Evolutionary conservation across 2,329 filamentous ascomycete species (phyloP), one percentile per base, ranked within the genome.

Genomic region (Colletotrichum filicis): DNA sequence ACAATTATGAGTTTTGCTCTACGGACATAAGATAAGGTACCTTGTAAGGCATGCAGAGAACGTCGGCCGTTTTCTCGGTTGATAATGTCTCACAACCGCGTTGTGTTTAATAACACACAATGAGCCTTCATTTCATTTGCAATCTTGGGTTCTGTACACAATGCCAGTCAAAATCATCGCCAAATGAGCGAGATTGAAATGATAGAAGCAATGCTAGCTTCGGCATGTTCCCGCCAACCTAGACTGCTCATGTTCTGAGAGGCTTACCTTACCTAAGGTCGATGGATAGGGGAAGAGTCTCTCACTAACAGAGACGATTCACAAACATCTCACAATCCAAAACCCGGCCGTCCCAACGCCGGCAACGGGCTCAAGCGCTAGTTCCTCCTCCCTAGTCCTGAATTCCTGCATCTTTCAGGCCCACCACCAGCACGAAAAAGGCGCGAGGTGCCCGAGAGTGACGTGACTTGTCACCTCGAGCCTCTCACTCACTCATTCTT

Each of bases 321-420:
- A 49, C 57, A 42, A 60, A 60, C 24, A 63, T n/a, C 32, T 30
- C 37, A n/a, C n/a, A 35, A 24, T 24, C 16, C 63, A 53, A 67
- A 35, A 55, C 63, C 63, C 19, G 35, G 14, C 65, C 59, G 55
- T 73, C 32, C 60, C 59, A 37, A 73, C 59, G 56, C 66, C 66
- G 59, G 57, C 66, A 49, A 58, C 70, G 66, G 65, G 66, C 66
- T 73, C 70, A 59, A 72, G 69, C 65, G 58, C 26, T 72, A 68
- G 69, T 37, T 35, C 46, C n/a, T 12, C 14, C 24, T 63, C 19
- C 19, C 42, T 42, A 28, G 58, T 28, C 16, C 63, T 67, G 37
- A 42, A 19, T 42, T 42, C 37, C 37, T 42, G 49, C 56, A 71
- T 42, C 59, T 55, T 71, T 49, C 63, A 55, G 61, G 55, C 11